Percentiles rank a stretch among this genome's conserved stretches.
Evolutionary conservation across 352 stramenopile species (phyloP).

Genomic region (Globisporangium nodosum): DNA sequence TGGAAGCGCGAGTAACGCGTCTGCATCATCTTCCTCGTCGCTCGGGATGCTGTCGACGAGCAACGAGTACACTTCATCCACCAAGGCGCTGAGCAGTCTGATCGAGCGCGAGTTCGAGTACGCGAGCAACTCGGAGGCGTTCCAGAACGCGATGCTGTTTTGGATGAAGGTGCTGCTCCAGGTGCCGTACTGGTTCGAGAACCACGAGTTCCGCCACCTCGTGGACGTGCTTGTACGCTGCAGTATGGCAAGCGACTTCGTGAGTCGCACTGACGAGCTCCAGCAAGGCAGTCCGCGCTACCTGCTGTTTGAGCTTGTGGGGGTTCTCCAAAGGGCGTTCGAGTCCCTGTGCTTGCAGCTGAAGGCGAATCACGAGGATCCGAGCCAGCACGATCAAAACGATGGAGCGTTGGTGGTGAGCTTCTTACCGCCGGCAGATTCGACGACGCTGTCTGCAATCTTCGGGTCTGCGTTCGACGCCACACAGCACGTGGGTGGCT

Average conservation of each 20-base stretch:
- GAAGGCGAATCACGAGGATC: constrained; percentile 24
- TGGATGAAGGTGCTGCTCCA: constrained; percentile 63
- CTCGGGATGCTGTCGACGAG: constrained; percentile 40
- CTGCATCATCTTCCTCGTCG: constrained; percentile 29
- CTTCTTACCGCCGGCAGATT: constrained; percentile 46
- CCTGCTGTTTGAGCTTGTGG: constrained; percentile 36
- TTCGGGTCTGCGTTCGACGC: constrained; percentile 59
- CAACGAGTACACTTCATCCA: constrained; percentile 41
- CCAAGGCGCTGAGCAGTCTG: constrained; percentile 42
- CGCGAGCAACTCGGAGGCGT: constrained; percentile 24
- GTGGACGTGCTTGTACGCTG: constrained; percentile 64
- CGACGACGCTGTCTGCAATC: constrained; percentile 52
- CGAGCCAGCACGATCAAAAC: constrained; percentile 23
- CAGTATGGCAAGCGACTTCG: constrained; percentile 34
- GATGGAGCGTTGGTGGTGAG: constrained; percentile 42
- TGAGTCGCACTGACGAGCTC: neutral
- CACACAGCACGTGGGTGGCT: constrained; percentile 60
- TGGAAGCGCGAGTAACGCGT: constrained; percentile 13
- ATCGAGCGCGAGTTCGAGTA: constrained; percentile 65
- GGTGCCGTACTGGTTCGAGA: constrained; percentile 79
- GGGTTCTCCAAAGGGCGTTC: constrained; percentile 30
- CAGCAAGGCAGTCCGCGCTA: neutral
- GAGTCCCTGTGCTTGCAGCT: constrained; percentile 28
- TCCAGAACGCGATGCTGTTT: constrained; percentile 39
- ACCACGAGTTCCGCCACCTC: constrained; percentile 56